Percentiles rank a stretch among this genome's conserved stretches.
Evolutionary conservation across 768 basidiomycete genomes (phyloP).

Genomic region (Chiua virens): DNA sequence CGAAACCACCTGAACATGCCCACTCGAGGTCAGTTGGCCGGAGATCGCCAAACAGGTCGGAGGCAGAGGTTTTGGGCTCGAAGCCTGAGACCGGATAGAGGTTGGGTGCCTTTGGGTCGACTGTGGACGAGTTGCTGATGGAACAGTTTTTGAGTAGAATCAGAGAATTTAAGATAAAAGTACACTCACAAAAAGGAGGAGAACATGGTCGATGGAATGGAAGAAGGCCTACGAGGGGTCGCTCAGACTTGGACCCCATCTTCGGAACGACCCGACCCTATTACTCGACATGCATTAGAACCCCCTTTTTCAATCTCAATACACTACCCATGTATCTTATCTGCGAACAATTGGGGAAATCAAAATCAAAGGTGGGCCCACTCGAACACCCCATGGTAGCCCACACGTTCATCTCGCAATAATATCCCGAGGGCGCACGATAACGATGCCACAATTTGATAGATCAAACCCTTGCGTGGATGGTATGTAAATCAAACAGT

Average conservation of each 20-base stretch:
- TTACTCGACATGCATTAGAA: too few species aligned
- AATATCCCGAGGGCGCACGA: too few species aligned
- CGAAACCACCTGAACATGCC: conserved; percentile 80
- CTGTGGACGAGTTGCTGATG: conserved; percentile 52
- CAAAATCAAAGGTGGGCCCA: too few species aligned
- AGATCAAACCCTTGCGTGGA: too few species aligned
- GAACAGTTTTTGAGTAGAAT: conserved; percentile 9
- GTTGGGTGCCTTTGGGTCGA: conserved; percentile 70
- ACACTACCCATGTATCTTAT: too few species aligned
- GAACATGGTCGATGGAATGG: conserved; percentile 58
- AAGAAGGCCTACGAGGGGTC: neutral
- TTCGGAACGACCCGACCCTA: conserved; percentile 1
- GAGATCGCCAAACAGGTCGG: conserved; percentile 74
- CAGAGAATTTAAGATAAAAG: neutral
- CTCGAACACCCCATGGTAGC: too few species aligned
- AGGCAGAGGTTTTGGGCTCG: conserved; percentile 46
- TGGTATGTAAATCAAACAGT: too few species aligned
- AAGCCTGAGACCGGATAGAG: conserved; percentile 73
- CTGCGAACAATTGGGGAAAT: too few species aligned
- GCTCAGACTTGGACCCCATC: conserved; percentile 1
- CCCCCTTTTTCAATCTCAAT: too few species aligned
- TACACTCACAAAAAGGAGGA: conserved; percentile 74
- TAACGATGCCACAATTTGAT: too few species aligned
- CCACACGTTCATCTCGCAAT: too few species aligned
- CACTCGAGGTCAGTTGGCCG: conserved; percentile 77